A percentile compares a stretch with the other conserved stretches of the same genome.
Conservation (phyloP, 176 grass and related monocot species). For the Dactylis glomerata region DNA sequence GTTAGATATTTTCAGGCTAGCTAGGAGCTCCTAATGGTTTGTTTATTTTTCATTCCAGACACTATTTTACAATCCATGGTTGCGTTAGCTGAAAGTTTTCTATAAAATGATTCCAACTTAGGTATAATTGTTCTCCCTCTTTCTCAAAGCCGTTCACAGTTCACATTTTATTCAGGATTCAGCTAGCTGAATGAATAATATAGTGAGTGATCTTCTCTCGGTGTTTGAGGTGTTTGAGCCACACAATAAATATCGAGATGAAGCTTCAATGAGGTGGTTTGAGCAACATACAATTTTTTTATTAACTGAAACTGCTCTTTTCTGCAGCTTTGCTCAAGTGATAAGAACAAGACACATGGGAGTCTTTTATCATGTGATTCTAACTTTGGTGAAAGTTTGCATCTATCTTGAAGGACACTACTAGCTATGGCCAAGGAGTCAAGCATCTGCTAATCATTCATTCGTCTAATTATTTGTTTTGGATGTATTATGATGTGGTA, state of each 20-base stretch:
- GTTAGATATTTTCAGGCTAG: background rate
- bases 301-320: background rate
- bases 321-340: background rate
- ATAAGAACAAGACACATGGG: background rate
- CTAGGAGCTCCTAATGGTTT: background rate
- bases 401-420: no score
- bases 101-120: background rate
- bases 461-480: no score
- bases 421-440: no score
- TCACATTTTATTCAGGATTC: background rate
- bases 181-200: background rate
- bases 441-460: no score
- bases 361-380: background rate
- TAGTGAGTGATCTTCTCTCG: background rate
- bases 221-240: background rate
- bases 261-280: background rate
- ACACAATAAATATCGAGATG: background rate
- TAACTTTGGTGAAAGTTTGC: background rate
- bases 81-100: no score
- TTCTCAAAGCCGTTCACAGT: background rate
- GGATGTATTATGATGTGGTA: no score
- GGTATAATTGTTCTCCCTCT: background rate
- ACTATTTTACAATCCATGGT: background rate
- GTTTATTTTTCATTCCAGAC: background rate
- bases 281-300: background rate